Base-by-base conservation (phyloP, 2,329 filamentous ascomycete species). In the Penicillium hesseltinei region DNA sequence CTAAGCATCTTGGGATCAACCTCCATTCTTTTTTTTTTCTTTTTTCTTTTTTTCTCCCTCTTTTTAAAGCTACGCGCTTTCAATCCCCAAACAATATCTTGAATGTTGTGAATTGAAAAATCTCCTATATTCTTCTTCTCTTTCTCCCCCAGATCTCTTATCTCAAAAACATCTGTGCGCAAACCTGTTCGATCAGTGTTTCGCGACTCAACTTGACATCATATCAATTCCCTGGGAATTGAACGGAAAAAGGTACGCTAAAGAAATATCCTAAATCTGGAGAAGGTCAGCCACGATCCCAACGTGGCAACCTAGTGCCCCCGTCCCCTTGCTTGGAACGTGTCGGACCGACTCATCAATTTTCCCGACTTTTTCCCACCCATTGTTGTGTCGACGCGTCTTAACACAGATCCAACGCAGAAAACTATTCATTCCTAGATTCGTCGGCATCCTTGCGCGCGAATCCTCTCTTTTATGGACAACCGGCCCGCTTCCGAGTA, bases 401-500 rank as follows among this genome's bases (percentile, higher is more conserved):
- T 67, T 54, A 59, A 67, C 56, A 71, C 56, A 71, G 65, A 60
- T 45, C 23, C 23, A 65, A 65, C 66, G 61, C 60, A 61, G 66
- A 63, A 63, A 45, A 33, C 31, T 33, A 15, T 33, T 17, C 17
- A 52, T 53, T 40, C 19, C 19, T 23, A 29, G 52, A 61, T 54
- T 50, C 56, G 50, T 56, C 55, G 49, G 35, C 56, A 46, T 46
- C 35, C 40, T 54, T 51, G 55, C 51, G 46, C 54, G 63, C 63
- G 64, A 65, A 65, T 67, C 68, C 68, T 66, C 42, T 70, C 70
- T 72, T 79, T 74, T 80, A 84, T 84, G 81, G 81, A 84, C 77
- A 80, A 82, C 76, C 80, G 81, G 77, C 77, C 81, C 83, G 82
- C 85, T 74, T 78, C 87, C 80, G 88, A 91, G 78, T 92, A 90